Evolutionary conservation across 306 rosid species (phyloP), one percentile per base, ranked within the genome.

Genomic region (Vigna unguiculata): DNA sequence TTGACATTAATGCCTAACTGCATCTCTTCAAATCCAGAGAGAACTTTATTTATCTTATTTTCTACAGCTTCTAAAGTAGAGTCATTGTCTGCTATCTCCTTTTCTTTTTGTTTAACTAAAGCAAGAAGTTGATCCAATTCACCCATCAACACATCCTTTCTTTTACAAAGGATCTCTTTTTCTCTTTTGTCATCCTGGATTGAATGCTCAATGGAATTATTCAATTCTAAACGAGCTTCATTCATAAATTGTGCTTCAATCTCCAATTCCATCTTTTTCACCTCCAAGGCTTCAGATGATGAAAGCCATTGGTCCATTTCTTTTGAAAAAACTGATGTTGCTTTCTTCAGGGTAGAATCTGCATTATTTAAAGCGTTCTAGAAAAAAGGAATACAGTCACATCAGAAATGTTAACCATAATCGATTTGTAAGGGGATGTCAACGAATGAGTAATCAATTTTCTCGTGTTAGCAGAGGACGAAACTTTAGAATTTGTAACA

Each of bases 201-300:
- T 19, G 78, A 87, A 69, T 74, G 72, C 73, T 92, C 96, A 86
- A 92, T 80, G 60, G 85, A 84, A 74, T 67, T 74, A 83, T 81
- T 81, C 84, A 92, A 77, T 34, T 78, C 82, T 74, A 77, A 7
- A 55, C 84, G 83, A 72, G 93, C 89, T 73, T 90, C 92, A 57
- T 65, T 77, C 22, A 90, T 71, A 63, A 87, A 76, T 24, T 84
- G 89, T 6, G 97, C 88, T 80, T 92, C 93, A 72, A 92, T 87
- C 84, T 92, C 93, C 40, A 90, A 72, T 79, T 88, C 96, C 90
- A 88, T 88, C 86, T 76, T 92, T 87, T 85, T 90, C 65, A 80
- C 79, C 77, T 88, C 96, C 87, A 92, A 78, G 62, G 85, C 87
- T 84, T 90, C 96, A 30, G 90, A 87, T 47, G 89, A 87, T 13